A percentile compares a stretch with the other conserved stretches of the same genome.
Conservation (phyloP, 2,329 filamentous ascomycete genomes). For the Knufia petricola region DNA sequence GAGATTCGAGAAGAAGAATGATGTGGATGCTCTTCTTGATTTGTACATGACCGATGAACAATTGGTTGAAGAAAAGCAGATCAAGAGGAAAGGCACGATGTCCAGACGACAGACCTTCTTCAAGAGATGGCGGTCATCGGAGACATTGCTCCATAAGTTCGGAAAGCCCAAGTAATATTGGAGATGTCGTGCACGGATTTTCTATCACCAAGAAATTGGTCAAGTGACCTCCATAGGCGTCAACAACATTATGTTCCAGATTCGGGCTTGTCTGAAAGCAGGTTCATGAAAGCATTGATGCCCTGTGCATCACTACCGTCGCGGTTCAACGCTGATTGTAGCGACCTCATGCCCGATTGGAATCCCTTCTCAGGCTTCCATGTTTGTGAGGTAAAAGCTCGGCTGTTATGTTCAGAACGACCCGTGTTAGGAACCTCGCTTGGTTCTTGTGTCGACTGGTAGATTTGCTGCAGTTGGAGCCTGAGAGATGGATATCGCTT, state of each 20-base stretch:
- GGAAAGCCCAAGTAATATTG: conserved; percentile 3
- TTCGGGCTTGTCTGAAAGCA: conserved; percentile 31
- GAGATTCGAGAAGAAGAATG: conserved; percentile 15
- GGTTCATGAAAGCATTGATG: conserved; percentile 51
- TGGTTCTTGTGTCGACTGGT: conserved; percentile 21
- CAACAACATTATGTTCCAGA: neutral
- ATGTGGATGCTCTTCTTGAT: conserved; percentile 19
- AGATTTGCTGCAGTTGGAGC: conserved; percentile 34
- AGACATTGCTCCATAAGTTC: neutral
- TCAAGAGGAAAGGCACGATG: conserved; percentile 8
- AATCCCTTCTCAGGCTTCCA: conserved; percentile 54
- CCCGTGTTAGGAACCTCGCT: conserved; percentile 11
- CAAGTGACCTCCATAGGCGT: neutral
- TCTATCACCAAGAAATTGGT: neutral
- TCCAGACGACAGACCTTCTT: neutral
- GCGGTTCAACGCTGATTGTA: conserved; percentile 43
- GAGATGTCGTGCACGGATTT: neutral
- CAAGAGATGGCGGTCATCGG: conserved; percentile 3
- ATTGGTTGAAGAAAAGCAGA: conserved; percentile 13
- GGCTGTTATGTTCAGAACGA: conserved; percentile 6
- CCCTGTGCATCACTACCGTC: conserved; percentile 49
- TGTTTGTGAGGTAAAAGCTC: conserved; percentile 5
- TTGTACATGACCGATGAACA: conserved; percentile 19
- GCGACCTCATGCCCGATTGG: conserved; percentile 44
- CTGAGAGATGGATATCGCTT: conserved; percentile 31